Conservation (phyloP, 495 filamentous ascomycete genomes). For the Tuber melanosporum region DNA sequence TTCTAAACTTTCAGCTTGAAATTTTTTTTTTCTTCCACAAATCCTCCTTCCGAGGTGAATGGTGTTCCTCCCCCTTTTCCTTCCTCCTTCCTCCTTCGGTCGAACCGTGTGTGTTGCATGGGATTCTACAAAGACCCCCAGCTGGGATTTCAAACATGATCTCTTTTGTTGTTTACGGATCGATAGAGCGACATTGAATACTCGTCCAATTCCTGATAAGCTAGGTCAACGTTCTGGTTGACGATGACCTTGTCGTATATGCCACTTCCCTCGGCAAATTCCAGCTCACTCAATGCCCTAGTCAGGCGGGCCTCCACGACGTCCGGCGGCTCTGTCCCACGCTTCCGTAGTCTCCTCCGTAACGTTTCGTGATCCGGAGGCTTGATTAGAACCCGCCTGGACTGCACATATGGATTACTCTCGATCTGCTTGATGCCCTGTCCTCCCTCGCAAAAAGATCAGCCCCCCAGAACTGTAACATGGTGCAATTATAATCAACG, state of each 20-base stretch:
- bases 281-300: constrained; percentile 74
- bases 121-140: background rate
- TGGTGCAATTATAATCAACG: background rate
- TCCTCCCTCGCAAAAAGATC: background rate
- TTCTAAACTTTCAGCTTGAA: background rate
- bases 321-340: constrained; percentile 75
- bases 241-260: constrained; percentile 72
- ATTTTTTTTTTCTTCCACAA: background rate
- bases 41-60: background rate
- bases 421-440: constrained; percentile 87
- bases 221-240: constrained; percentile 76
- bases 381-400: constrained; percentile 75
- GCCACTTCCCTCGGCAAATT: constrained; percentile 63
- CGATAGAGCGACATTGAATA: constrained; percentile 41
- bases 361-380: constrained; percentile 68
- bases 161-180: background rate
- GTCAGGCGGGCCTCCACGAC: constrained; percentile 62
- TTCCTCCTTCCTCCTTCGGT: background rate
- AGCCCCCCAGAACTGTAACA: constrained; percentile 3
- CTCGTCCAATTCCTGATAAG: constrained; percentile 66
- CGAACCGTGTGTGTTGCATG: background rate
- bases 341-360: constrained; percentile 65
- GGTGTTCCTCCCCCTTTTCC: background rate
- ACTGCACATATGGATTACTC: constrained; percentile 56
- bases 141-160: background rate